These are phyloP conservation scores for Trametes gibbosa DNA, from an alignment of 768 basidiomycete genomes.

Conservation along the genomic window DNA sequence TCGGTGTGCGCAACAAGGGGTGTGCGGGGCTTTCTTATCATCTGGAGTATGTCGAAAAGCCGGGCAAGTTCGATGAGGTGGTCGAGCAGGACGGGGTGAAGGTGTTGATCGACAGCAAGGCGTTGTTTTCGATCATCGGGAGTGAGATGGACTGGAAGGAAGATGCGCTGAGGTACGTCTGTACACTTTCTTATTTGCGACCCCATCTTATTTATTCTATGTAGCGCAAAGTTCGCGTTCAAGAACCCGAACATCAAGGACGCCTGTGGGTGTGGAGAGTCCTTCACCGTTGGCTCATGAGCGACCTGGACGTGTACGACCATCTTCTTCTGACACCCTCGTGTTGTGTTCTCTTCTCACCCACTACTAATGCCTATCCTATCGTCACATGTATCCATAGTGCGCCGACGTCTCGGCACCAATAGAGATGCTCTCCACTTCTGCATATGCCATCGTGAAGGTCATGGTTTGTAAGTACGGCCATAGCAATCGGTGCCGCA, in stretches of 20 bases:
- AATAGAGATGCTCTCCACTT: slow-evolving; percentile 12
- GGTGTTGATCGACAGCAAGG: slow-evolving; percentile 95
- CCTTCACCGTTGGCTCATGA: slow-evolving; percentile 60
- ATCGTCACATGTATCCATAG: slow-evolving; percentile 17
- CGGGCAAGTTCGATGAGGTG: slow-evolving; percentile 92
- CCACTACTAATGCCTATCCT: slow-evolving; percentile 13
- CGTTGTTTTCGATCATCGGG: slow-evolving; percentile 96
- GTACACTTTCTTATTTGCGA: neutral
- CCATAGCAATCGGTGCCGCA: too few relatives aligned
- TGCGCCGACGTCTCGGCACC: neutral
- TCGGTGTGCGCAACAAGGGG: slow-evolving; percentile 96
- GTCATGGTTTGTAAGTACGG: too few relatives aligned
- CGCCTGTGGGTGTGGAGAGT: slow-evolving; percentile 94
- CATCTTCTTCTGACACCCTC: neutral
- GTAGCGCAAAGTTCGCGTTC: slow-evolving; percentile 77
- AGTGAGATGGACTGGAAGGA: slow-evolving; percentile 99
- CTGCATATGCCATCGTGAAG: too few relatives aligned
- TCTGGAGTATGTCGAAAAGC: slow-evolving; percentile 90
- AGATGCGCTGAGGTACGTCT: slow-evolving; percentile 76
- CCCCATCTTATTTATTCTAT: neutral
- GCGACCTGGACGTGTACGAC: slow-evolving; percentile 7
- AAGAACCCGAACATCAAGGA: slow-evolving; percentile 94
- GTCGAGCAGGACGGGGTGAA: slow-evolving; percentile 93
- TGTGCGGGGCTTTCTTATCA: slow-evolving; percentile 92
- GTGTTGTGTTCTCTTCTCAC: neutral